Evolutionary conservation across 169 alveolate genomes (phyloP), one percentile per base, ranked within the genome.

Genomic region (Plasmodium vivax): DNA sequence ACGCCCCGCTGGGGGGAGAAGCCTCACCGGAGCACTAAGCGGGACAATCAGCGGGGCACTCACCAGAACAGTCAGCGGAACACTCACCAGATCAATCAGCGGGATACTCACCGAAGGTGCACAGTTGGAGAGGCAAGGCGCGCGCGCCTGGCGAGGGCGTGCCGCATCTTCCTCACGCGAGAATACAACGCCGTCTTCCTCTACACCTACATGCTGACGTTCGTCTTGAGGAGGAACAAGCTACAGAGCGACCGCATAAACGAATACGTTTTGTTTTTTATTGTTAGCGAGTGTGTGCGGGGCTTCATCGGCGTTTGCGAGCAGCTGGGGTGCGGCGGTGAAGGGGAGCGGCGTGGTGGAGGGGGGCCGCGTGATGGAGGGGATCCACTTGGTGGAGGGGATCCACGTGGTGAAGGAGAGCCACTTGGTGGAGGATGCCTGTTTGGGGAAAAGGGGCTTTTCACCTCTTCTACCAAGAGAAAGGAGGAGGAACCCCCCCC

Each of bases 131-230:
- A 27, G 2, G 19, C 9, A 14, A 51, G 14, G 62, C 0, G 12
- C 0, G 62, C 19, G n/a, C 38, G n/a, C 3, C 82, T 85, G 45
- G 32, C 23, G 14, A 75, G 51, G 19, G 56, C 87, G 7, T 38
- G 47, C 16, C 62, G 93, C 87, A 75, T 85, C 14, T 85, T 34
- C 23, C 41, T 12, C 23, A 85, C 83, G 6, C 47, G 68, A 9
- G 93, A 85, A 85, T 85, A 85, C 62, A 85, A 75, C 58, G 41
- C 19, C 8, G 68, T 85, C 0, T 85, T 85, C 47, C 71, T 85
- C 10, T 75, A 85, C 58, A 85, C 58, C 7, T 85, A 85, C 56
- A 85, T 85, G 85, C 34, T 85, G 30, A 32, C 74, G 4, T 85
- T 75, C 56, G 36, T 85, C 43, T 71, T 85, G 72, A 36, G 82